A percentile compares a stretch with the other conserved stretches of the same genome.
Conservation (phyloP, 192 early-diverging fungal genomes). For the Rhizophagus prolifer region DNA sequence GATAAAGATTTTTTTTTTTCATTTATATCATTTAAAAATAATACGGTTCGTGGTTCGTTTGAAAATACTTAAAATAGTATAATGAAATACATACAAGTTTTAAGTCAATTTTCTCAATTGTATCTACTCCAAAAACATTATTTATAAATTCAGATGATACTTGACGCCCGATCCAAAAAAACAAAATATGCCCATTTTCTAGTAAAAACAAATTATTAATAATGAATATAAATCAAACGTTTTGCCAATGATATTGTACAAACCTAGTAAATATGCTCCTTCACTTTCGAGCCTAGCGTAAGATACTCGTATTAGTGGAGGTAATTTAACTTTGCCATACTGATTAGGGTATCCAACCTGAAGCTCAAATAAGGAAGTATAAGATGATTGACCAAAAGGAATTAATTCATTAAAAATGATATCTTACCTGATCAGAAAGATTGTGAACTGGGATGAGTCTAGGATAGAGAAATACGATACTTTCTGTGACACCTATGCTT, state of each 20-base stretch:
- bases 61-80: neutral
- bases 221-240: neutral
- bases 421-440: slow-evolving; percentile 50
- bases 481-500: slow-evolving; percentile 69
- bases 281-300: slow-evolving; percentile 69
- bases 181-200: slow-evolving; percentile 78
- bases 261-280: slow-evolving; percentile 83
- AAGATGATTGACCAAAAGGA: neutral
- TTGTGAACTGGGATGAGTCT: slow-evolving; percentile 70
- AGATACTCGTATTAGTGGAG: slow-evolving; percentile 69
- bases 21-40: neutral
- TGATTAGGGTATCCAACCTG: slow-evolving; percentile 37
- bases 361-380: neutral
- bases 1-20: neutral
- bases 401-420: neutral
- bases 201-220: slow-evolving; percentile 20
- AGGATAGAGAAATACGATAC: slow-evolving; percentile 83
- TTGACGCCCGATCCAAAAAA: slow-evolving; percentile 87
- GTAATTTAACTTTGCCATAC: slow-evolving; percentile 63
- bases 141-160: slow-evolving; percentile 60
- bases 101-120: slow-evolving; percentile 71
- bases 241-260: neutral
- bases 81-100: slow-evolving; percentile 52
- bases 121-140: slow-evolving; percentile 77
- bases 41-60: neutral